Percentiles rank a stretch among this genome's conserved stretches.
Evolutionary conservation across 495 filamentous ascomycete species (phyloP).

Genomic region (Talaromyces ruber): DNA sequence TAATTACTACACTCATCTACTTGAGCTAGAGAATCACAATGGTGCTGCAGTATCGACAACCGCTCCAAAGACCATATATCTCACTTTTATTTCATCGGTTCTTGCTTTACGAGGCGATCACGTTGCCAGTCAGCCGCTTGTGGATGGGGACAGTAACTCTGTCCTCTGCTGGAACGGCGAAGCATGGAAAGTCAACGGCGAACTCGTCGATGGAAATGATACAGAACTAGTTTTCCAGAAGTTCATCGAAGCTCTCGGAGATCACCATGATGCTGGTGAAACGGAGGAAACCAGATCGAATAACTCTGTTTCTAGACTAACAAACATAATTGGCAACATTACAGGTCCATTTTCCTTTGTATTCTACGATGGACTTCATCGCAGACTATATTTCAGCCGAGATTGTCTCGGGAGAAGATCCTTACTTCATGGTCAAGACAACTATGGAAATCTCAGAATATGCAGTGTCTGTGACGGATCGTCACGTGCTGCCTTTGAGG

Average conservation of each 20-base stretch:
- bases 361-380: constrained; percentile 59
- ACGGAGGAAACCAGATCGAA: constrained; percentile 8
- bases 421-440: constrained; percentile 47
- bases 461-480: constrained; percentile 65
- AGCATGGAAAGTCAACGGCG: constrained; percentile 67
- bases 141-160: constrained; percentile 50
- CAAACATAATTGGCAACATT: constrained; percentile 51
- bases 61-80: constrained; percentile 17
- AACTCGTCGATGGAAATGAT: constrained; percentile 61
- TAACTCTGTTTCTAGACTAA: constrained; percentile 25
- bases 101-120: constrained; percentile 72
- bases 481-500: constrained; percentile 49
- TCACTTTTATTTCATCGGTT: constrained; percentile 75
- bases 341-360: constrained; percentile 89
- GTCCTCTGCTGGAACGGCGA: constrained; percentile 98
- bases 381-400: constrained; percentile 65
- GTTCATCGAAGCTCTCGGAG: constrained; percentile 41
- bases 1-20: constrained; percentile 26
- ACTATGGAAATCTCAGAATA: constrained; percentile 47
- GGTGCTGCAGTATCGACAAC: not conserved
- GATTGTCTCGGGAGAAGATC: constrained; percentile 85
- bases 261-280: constrained; percentile 8
- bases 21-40: constrained; percentile 14
- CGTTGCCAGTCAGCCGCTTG: constrained; percentile 65
- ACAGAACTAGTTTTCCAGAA: constrained; percentile 59